Conservation (phyloP, 2,329 filamentous ascomycete species). For the Fusarium scirpi region DNA sequence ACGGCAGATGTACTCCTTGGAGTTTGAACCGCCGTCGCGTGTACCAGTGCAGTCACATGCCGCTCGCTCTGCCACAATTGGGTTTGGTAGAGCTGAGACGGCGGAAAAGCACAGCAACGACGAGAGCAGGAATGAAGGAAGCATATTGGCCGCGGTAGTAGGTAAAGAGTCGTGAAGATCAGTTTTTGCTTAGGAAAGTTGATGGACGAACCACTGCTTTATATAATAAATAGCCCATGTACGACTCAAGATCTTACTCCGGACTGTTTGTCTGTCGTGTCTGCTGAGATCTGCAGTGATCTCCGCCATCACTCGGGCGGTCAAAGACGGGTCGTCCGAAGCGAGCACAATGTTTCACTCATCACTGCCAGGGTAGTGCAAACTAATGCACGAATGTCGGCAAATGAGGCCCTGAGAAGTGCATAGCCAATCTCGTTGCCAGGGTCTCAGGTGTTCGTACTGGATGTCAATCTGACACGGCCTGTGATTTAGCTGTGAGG, state of each 20-base stretch:
- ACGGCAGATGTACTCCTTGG: conserved; percentile 51
- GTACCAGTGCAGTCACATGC: conserved; percentile 44
- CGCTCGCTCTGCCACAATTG: conserved; percentile 4
- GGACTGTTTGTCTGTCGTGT: not conserved
- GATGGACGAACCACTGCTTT: not conserved
- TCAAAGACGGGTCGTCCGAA: conserved; percentile 13
- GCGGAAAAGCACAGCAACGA: conserved; percentile 32
- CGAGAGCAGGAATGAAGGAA: conserved; percentile 29
- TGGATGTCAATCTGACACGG: not conserved
- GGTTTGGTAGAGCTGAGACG: conserved; percentile 27
- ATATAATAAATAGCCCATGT: not conserved
- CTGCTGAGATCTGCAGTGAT: conserved; percentile 13
- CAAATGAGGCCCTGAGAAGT: not conserved
- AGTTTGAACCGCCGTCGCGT: conserved; percentile 21
- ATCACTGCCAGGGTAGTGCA: conserved; percentile 1
- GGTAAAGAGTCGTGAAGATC: too few relatives aligned
- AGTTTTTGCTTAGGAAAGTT: accelerated
- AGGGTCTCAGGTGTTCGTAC: not conserved
- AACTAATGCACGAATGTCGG: conserved; percentile 10
- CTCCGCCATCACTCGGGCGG: conserved; percentile 4
- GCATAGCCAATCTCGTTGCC: not conserved
- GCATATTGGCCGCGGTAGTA: conserved; percentile 14
- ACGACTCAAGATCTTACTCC: conserved; percentile 1
- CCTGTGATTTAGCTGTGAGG: not conserved
- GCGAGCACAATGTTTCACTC: conserved; percentile 19